phyloP scores from a whole-genome alignment of 768 basidiomycete species.

The Suillus paluster region DNA sequence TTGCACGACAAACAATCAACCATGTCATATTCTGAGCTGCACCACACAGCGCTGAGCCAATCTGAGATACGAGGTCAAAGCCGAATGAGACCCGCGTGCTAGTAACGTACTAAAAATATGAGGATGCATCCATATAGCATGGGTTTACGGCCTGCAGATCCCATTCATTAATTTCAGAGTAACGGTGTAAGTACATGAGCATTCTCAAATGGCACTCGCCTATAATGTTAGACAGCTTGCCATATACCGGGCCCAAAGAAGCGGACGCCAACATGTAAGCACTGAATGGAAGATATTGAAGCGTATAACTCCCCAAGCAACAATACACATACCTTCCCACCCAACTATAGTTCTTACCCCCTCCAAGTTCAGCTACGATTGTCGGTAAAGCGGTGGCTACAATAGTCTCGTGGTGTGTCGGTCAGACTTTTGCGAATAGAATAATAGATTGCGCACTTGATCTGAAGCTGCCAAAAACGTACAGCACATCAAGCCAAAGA shows the following conservation, averaged over 20 bases:
- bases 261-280: slow-evolving; percentile 52
- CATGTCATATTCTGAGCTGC: slow-evolving; percentile 48
- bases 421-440: neutral
- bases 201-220: slow-evolving; percentile 24
- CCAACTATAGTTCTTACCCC: slow-evolving; percentile 52
- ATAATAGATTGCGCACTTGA: slow-evolving; percentile 34
- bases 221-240: slow-evolving; percentile 48
- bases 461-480: slow-evolving; percentile 54
- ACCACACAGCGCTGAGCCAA: slow-evolving; percentile 47
- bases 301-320: neutral
- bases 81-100: neutral
- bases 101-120: slow-evolving; percentile 39
- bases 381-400: slow-evolving; percentile 56
- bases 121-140: slow-evolving; percentile 40
- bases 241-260: slow-evolving; percentile 48
- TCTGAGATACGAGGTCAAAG: slow-evolving; percentile 16
- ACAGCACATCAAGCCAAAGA: slow-evolving; percentile 47
- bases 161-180: slow-evolving; percentile 1
- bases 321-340: slow-evolving; percentile 44
- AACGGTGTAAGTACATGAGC: neutral
- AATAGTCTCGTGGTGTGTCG: slow-evolving; percentile 37
- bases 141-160: slow-evolving; percentile 39
- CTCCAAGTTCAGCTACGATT: slow-evolving; percentile 50
- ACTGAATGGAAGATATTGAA: slow-evolving; percentile 23
- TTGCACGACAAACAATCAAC: slow-evolving; percentile 45